Base-by-base conservation (phyloP, 805 yeast genomes). In the Lipomyces starkeyi region DNA sequence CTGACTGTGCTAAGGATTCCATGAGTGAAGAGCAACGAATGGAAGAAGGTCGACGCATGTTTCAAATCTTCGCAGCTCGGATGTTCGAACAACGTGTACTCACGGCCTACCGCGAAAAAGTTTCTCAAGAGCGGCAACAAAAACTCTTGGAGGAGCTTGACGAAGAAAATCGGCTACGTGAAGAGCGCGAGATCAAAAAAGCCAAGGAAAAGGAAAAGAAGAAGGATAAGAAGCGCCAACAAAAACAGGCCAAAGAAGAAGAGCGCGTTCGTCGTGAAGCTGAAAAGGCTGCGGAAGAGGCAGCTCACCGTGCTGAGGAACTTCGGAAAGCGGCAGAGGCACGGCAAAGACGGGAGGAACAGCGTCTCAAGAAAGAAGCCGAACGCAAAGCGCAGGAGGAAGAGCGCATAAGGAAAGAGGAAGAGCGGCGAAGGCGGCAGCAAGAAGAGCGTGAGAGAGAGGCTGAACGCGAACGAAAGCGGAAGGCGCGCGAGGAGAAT, bases 1-100 rank as follows among this genome's bases (percentile, higher is more conserved):
- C 54, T 58, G 34, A 40, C 40, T 29, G 27, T 11, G 35, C 43
- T 59, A 20, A 65, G 54, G 77, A 73, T 57, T 59, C 70, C 57
- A 70, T 72, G 67, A 64, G 75, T 17, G 89, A 88, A 62, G 89
- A 86, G 68, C 89, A 83, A 76, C 83, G 93, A 61, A 79, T 91
- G 74, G 88, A 87, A 74, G 97, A 93, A 78, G 89, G 94, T 13
- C 89, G 93, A 52, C 87, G 90, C 32, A 84, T 91, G 83, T 84
- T 93, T 69, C 92, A 91, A 74, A 83, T 91, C 63, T 90, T 92
- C 65, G 91, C 93, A 0, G 89, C 95, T 3, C 87, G 91, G 63
- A 82, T 91, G 76, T 84, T 93, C 73, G 91, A 90, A 74, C 88
- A 86, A 72, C 84, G 92, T 58, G 85, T 93, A 40, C 82, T 90